These are phyloP conservation scores for Nothomitra cinnamomea DNA, from an alignment of 2,329 filamentous ascomycete species.

Conservation along the genomic window DNA sequence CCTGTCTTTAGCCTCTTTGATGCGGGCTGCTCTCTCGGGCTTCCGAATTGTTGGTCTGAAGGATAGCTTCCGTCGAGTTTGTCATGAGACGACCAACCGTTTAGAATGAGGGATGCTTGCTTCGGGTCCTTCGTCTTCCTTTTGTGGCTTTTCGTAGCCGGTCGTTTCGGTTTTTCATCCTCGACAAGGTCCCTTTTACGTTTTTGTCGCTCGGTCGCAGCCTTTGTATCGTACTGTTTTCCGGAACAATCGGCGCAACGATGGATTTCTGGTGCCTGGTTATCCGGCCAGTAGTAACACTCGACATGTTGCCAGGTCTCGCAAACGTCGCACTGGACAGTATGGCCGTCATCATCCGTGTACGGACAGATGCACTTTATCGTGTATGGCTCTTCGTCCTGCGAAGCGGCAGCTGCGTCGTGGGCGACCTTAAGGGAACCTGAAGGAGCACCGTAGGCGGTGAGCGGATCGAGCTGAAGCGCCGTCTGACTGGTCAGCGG, in stretches of 20 bases:
- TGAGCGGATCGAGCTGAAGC: slow-evolving; percentile 19
- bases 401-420: not conserved
- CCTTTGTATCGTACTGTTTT: slow-evolving; percentile 52
- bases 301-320: slow-evolving; percentile 97
- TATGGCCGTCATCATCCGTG: slow-evolving; percentile 89
- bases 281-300: slow-evolving; percentile 80
- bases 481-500: slow-evolving; percentile 37
- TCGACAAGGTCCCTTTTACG: slow-evolving; percentile 39
- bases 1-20: slow-evolving; percentile 67
- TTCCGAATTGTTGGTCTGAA: slow-evolving; percentile 29
- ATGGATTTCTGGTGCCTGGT: slow-evolving; percentile 58
- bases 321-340: slow-evolving; percentile 89
- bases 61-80: slow-evolving; percentile 33
- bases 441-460: not conserved
- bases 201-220: slow-evolving; percentile 56
- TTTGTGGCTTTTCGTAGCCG: slow-evolving; percentile 66
- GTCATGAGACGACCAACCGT: slow-evolving; percentile 42
- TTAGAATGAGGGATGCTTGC: slow-evolving; percentile 40
- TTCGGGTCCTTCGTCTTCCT: slow-evolving; percentile 61
- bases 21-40: slow-evolving; percentile 39
- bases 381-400: slow-evolving; percentile 68
- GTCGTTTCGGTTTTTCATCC: slow-evolving; percentile 59
- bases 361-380: slow-evolving; percentile 97
- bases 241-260: slow-evolving; percentile 82
- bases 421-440: not conserved